Base-by-base conservation (phyloP, 345 rosid genomes). In the Balakata baccata region DNA sequence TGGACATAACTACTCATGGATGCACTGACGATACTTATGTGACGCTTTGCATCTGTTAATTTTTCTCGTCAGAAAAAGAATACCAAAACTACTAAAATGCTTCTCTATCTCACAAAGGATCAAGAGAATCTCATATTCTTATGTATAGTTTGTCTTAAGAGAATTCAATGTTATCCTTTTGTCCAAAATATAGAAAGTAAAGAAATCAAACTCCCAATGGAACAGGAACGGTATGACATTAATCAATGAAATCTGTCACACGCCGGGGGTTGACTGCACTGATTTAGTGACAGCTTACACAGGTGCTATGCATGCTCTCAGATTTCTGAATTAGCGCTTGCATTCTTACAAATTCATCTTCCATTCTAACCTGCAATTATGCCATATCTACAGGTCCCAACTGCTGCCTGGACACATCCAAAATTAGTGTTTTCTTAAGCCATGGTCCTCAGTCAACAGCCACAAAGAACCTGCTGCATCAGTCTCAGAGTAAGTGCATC, bases 401-500 rank as follows among this genome's bases (percentile, higher is more conserved):
- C 71, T 89, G 89, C 75, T 83, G 87, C 75, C 77, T 89, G 56
- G 82, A 84, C 68, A 39, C 80, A 56, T 78, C 79, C 56, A 56
- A 66, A 11, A 45, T 81, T 10, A 50, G 78, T 12, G 58, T 65
- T 18, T 83, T 85, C 62, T 79, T 89, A 1, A 80, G 75, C 37
- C 82, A 89, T 57, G 88, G 78, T 18, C 86, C 84, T 63, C 93
- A 87, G 66, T 71, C 89, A 12, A 82, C 87, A 20, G 58, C 84
- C 37, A 83, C 81, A 4, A 87, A 85, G 83, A 89, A 84, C 79
- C 72, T 87, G 80, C 62, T 87, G 74, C 89, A 87, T 78, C 37
- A 84, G 4, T 61, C 89, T 71, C 87, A 85, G 69, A 84, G 88
- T 84, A 76, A 73, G 84, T 69, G 16, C 14, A 64, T 52, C 6